A percentile compares a stretch with the other conserved stretches of the same genome.
Evolutionary conservation across 2,329 filamentous ascomycete genomes (phyloP).

Genomic region (Fusarium sp.): DNA sequence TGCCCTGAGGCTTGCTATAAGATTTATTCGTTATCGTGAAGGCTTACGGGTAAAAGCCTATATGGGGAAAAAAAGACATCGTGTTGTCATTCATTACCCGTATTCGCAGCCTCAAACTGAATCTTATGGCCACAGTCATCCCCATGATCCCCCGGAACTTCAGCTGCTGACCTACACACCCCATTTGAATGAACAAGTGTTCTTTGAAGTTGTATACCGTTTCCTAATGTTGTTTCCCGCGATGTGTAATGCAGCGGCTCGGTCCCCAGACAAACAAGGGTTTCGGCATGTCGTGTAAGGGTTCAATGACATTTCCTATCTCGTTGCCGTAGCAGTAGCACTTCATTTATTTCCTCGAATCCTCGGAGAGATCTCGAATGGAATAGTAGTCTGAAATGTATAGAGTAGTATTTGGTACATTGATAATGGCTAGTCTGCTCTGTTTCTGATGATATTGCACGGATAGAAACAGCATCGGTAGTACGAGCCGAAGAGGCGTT

Average conservation of each 20-base stretch:
- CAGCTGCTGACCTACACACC: too few relatives aligned
- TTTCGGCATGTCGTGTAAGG: neutral
- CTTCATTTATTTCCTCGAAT: accelerated
- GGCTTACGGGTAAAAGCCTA: accelerated
- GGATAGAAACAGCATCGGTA: accelerated
- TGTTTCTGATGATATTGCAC: accelerated
- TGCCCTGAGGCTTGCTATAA: accelerated
- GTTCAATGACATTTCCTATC: neutral
- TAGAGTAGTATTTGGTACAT: accelerated
- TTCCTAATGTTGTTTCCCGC: neutral
- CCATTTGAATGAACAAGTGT: accelerated
- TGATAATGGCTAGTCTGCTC: too few relatives aligned
- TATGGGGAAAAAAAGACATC: too few relatives aligned
- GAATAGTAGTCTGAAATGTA: accelerated
- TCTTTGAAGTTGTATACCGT: neutral
- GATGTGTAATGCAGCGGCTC: neutral
- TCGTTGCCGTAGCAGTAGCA: neutral
- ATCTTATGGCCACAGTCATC: too few relatives aligned
- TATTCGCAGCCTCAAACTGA: too few relatives aligned
- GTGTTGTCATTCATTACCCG: too few relatives aligned
- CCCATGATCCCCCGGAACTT: too few relatives aligned
- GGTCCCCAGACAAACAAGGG: neutral
- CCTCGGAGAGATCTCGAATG: accelerated
- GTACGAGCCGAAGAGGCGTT: too few relatives aligned
- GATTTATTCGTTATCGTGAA: too few relatives aligned